A percentile compares a stretch with the other conserved stretches of the same genome.
Evolutionary conservation across 2,329 filamentous ascomycete species (phyloP).

Genomic region (Gaeumannomyces sp.): DNA sequence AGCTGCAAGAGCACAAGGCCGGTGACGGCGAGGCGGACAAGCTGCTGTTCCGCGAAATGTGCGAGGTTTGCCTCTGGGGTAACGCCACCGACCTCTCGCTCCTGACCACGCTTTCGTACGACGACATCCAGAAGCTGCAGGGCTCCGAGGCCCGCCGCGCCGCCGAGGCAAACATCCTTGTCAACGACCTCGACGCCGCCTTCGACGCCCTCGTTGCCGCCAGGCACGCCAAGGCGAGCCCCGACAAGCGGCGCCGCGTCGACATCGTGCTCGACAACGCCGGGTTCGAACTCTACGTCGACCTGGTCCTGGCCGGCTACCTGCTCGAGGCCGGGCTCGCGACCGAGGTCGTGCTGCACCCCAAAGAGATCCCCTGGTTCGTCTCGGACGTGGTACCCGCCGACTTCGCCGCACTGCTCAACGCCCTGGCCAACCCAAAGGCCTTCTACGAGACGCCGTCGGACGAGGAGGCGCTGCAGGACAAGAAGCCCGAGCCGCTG

Average conservation of each 20-base stretch:
- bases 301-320: slow-evolving; percentile 87
- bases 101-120: slow-evolving; percentile 82
- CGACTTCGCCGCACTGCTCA: slow-evolving; percentile 80
- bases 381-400: slow-evolving; percentile 87
- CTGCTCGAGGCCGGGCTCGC: slow-evolving; percentile 79
- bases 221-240: slow-evolving; percentile 13
- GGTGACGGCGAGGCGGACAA: slow-evolving; percentile 63
- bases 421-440: slow-evolving; percentile 70
- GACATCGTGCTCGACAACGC: slow-evolving; percentile 97
- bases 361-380: slow-evolving; percentile 96
- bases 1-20: slow-evolving; percentile 51
- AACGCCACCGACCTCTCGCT: slow-evolving; percentile 94
- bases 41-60: slow-evolving; percentile 84
- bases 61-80: slow-evolving; percentile 93
- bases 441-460: slow-evolving; percentile 71
- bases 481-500: slow-evolving; percentile 54
- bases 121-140: slow-evolving; percentile 95
- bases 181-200: slow-evolving; percentile 64
- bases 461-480: slow-evolving; percentile 56
- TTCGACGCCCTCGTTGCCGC: slow-evolving; percentile 22
- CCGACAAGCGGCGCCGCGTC: slow-evolving; percentile 58
- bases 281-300: slow-evolving; percentile 94
- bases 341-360: slow-evolving; percentile 80
- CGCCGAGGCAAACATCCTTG: slow-evolving; percentile 84
- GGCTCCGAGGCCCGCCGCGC: slow-evolving; percentile 79